Base-by-base conservation (phyloP, 164 flowering plant genomes). In the Houttuynia cordata region DNA sequence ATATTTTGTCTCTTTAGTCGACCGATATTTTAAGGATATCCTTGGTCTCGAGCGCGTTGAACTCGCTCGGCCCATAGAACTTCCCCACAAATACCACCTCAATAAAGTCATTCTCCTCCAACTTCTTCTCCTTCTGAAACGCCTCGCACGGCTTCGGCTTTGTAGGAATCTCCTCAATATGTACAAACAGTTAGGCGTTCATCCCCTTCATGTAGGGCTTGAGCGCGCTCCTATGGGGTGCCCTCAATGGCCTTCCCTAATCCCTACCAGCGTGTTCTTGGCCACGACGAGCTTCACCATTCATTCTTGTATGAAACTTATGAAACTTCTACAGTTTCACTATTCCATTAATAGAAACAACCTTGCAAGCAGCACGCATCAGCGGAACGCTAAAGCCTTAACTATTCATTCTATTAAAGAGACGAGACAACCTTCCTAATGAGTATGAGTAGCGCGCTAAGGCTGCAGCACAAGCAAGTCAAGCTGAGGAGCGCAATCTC, bases 61-160 rank as follows among this genome's bases (percentile, higher is more conserved):
- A 86, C 20, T 88, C 95, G 1, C 56, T 71, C 0, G 99, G 97
- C 53, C 68, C 88, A 53, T 88, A 94, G 64, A 73, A 91, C 71
- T 79, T 82, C 17, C 99, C 99, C 56, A 91, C 99, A 58, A 94
- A 94, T 17, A 88, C 96, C 3, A 88, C 97, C 3, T 96, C 97
- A 1, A 80, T 70, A 54, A 88, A 91, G 23, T 94, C 96, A 68
- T 90, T 94, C 12, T 78, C 81, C 24, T 86, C 95, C 53, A 88
- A 64, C 71, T 83, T 86, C 79, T 65, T 75, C 83, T 85, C 99
- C 79, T 75, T 83, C 82, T 86, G 96, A 61, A 94, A 94, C 5
- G 49, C 60, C 65, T 97, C 51, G 62, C 83, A 91, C 10, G 96
- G 97, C 64, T 88, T 91, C 21, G 91, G 53, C 0, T 93, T 96